A percentile compares a stretch with the other conserved stretches of the same genome.
phyloP scores from a whole-genome alignment of 2,329 filamentous ascomycete species.

The Aspergillus proliferans region DNA sequence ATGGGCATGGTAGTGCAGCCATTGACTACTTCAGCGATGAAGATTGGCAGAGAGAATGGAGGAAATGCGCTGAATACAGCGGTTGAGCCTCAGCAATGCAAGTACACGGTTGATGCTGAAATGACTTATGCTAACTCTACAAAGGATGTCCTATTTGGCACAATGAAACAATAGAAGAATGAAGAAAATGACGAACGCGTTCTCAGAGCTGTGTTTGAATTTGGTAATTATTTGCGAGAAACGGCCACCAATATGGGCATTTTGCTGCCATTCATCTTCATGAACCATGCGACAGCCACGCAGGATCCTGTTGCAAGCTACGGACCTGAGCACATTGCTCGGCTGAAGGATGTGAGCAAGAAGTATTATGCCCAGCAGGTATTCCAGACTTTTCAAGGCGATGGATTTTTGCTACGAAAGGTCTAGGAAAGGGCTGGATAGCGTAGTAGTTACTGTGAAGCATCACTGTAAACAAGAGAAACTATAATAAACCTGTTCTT shows the following conservation, averaged over 20 bases:
- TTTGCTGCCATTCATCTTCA: slow-evolving; percentile 12
- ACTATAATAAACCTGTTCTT: too few species aligned
- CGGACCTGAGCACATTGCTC: slow-evolving; percentile 14
- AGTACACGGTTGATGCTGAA: neutral
- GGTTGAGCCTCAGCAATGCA: neutral
- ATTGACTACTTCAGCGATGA: neutral
- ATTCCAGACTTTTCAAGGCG: slow-evolving; percentile 22
- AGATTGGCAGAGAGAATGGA: neutral
- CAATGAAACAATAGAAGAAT: neutral
- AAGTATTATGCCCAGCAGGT: slow-evolving; percentile 20
- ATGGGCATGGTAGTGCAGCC: neutral
- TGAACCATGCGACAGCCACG: slow-evolving; percentile 19
- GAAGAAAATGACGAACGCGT: neutral
- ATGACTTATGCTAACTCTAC: neutral
- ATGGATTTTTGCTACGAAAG: slow-evolving; percentile 4
- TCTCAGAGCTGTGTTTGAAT: neutral
- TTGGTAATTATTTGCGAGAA: neutral
- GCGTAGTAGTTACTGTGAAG: neutral
- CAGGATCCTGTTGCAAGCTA: slow-evolving; percentile 22
- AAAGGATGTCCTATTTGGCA: neutral
- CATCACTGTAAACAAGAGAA: too few species aligned
- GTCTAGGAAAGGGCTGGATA: neutral
- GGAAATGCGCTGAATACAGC: neutral
- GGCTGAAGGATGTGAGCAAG: slow-evolving; percentile 12
- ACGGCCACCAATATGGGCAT: neutral